Base-by-base conservation (phyloP, 805 yeast genomes). In the Naumovozyma baii region DNA sequence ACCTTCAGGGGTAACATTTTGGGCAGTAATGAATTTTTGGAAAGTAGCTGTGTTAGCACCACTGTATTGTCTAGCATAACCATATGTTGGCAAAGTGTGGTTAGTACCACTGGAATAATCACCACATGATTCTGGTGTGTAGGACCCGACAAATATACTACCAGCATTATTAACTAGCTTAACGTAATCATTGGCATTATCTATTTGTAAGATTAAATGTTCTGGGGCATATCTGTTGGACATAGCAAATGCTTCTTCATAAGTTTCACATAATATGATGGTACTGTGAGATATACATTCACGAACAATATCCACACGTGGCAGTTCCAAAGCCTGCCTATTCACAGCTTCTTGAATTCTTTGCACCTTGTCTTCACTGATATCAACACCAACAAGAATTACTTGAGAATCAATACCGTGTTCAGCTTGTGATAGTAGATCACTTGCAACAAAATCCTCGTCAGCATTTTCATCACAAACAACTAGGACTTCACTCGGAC, bases 341-440 rank as follows among this genome's bases (percentile, higher is more conserved):
- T 83, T 78, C 41, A 92, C 82, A 29, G 95, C 95, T 15, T 73
- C 74, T 54, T 92, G 94, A 47, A 92, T 76, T 38, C 72, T 79
- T 20, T 63, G 68, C 37, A 88, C 62, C 57, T 86, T 79, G 33
- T 62, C 62, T 8, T 69, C 67, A 8, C 75, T 66, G 65, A 90
- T 70, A 34, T 68, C 78, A 26, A 90, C 85, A 46, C 96, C 94
- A 45, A 90, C 70, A 55, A 92, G 72, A 41, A 92, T 83, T 26
- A 92, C 98, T 70, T 92, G 99, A 4, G 98, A 92, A 63, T 92
- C 99, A 42, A 88, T 75, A 49, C 99, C 99, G 61, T 92, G 99
- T 68, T 92, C 99, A 20, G 99, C 99, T 67, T 92, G 99, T 0
- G 97, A 88, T 43, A 92, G 70, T 57, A 92, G 72, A 62, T 92